A percentile compares a stretch with the other conserved stretches of the same genome.
These are phyloP conservation scores for Epichloe scottii DNA, from an alignment of 2,329 filamentous ascomycete genomes.

Conservation along the genomic window DNA sequence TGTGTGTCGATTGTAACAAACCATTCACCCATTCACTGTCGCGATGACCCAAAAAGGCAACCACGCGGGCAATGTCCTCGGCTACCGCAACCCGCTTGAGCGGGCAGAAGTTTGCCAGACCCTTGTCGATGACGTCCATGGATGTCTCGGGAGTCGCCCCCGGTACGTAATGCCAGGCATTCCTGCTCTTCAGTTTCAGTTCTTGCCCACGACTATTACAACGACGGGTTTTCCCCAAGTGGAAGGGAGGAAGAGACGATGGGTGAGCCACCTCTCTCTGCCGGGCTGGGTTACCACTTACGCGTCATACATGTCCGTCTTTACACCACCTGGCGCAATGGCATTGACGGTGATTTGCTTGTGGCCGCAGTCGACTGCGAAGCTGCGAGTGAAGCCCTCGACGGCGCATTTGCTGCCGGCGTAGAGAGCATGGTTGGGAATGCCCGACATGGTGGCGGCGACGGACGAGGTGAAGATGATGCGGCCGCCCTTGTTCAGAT, in stretches of 20 bases:
- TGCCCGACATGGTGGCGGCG: slow-evolving; percentile 34
- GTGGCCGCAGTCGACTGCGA: slow-evolving; percentile 58
- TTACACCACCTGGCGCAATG: slow-evolving; percentile 54
- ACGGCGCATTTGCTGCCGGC: slow-evolving; percentile 65
- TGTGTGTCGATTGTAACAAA: too few species aligned
- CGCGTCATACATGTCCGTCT: slow-evolving; percentile 46
- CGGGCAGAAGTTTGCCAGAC: slow-evolving; percentile 5
- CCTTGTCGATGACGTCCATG: slow-evolving; percentile 24
- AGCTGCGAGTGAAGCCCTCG: slow-evolving; percentile 63
- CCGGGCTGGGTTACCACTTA: too few species aligned
- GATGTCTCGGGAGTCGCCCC: slow-evolving; percentile 40
- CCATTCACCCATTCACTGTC: too few species aligned
- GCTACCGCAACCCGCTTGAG: slow-evolving; percentile 48
- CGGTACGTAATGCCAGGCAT: slow-evolving; percentile 39
- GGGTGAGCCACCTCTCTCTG: too few species aligned
- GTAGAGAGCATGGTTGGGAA: slow-evolving; percentile 62
- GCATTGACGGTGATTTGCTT: slow-evolving; percentile 56
- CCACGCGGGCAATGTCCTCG: slow-evolving; percentile 47
- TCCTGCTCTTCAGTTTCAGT: background rate
- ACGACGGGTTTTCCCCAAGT: too few species aligned
- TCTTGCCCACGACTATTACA: too few species aligned
- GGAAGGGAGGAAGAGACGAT: too few species aligned
- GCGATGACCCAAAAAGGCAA: too few species aligned
- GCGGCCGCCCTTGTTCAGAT: slow-evolving; percentile 54
- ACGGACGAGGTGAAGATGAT: slow-evolving; percentile 65